Evolutionary conservation across 169 alveolate species (phyloP).

Genomic region (Plasmodium cynomolgi): DNA sequence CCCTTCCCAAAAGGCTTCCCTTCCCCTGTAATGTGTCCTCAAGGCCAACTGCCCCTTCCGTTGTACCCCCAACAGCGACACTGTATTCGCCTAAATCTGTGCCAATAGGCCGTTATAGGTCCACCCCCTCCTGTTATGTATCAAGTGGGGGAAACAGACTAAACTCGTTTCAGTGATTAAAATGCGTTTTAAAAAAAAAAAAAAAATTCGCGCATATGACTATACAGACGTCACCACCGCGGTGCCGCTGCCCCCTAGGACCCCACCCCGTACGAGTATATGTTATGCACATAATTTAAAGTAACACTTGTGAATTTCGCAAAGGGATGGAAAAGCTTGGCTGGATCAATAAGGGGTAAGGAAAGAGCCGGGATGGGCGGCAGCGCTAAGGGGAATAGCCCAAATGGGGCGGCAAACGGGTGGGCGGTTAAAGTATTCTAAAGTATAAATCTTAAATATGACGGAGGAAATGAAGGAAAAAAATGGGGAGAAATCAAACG

Average conservation of each 20-base stretch:
- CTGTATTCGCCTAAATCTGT: not conserved
- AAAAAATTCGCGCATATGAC: not conserved
- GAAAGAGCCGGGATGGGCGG: not conserved
- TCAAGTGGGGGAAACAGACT: not conserved
- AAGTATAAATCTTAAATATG: not conserved
- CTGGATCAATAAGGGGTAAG: not conserved
- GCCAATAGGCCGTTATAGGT: not conserved
- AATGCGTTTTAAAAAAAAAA: constrained; percentile 1
- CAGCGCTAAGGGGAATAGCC: not conserved
- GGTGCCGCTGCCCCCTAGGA: not conserved
- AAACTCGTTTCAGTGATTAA: constrained; percentile 11
- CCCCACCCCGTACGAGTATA: not conserved
- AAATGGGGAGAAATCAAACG: not conserved
- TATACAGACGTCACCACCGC: not conserved
- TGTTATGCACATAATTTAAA: not conserved
- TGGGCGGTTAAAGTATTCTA: not conserved
- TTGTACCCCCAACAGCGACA: not conserved
- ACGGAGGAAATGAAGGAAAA: not conserved
- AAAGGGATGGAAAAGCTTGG: not conserved
- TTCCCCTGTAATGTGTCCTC: not conserved
- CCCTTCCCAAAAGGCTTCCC: not conserved
- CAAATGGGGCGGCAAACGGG: not conserved
- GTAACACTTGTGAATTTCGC: not conserved
- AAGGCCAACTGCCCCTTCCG: not conserved
- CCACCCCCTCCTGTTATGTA: not conserved